Conservation (phyloP, 2,329 filamentous ascomycete genomes). For the Phyllosticta citrichinensis region DNA sequence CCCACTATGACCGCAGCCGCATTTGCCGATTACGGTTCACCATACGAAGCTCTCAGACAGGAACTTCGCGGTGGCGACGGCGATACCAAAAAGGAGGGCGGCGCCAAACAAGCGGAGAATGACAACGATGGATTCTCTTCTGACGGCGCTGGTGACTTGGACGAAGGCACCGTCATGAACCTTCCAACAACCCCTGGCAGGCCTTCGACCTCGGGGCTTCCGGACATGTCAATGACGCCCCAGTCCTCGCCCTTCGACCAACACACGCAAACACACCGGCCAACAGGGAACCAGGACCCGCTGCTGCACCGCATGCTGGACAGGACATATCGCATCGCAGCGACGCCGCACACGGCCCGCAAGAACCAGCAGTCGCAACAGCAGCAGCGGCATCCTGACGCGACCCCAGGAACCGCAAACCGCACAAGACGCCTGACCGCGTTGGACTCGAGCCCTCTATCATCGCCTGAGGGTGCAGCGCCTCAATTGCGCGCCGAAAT, state of each 20-base stretch:
- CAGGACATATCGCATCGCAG: conserved; percentile 89
- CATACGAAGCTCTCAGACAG: conserved; percentile 63
- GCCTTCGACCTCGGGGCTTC: conserved; percentile 21
- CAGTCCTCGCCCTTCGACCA: conserved; percentile 42
- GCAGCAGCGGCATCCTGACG: conserved; percentile 41
- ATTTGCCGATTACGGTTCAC: conserved; percentile 57
- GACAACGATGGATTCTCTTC: conserved; percentile 18
- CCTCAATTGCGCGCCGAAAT: conserved; percentile 78
- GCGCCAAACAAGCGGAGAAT: conserved; percentile 19
- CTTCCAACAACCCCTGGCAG: conserved; percentile 27
- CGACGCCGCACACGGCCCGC: conserved; percentile 64
- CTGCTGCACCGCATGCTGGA: conserved; percentile 86
- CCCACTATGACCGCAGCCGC: conserved; percentile 19
- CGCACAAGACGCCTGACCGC: conserved; percentile 4
- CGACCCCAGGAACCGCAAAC: conserved; percentile 64
- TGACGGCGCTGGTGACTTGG: conserved; percentile 19
- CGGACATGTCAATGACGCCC: conserved; percentile 33
- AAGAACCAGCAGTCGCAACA: conserved; percentile 18
- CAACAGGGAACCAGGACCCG: conserved; percentile 51
- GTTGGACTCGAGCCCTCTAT: conserved; percentile 37
- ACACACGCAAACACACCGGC: conserved; percentile 31
- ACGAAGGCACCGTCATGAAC: conserved; percentile 16
- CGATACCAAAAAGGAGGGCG: neutral
- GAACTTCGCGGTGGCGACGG: conserved; percentile 46
- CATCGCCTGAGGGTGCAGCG: conserved; percentile 59